Evolutionary conservation across 345 rosid species (phyloP), one percentile per base, ranked within the genome.

Genomic region (Arabis hirsuta): DNA sequence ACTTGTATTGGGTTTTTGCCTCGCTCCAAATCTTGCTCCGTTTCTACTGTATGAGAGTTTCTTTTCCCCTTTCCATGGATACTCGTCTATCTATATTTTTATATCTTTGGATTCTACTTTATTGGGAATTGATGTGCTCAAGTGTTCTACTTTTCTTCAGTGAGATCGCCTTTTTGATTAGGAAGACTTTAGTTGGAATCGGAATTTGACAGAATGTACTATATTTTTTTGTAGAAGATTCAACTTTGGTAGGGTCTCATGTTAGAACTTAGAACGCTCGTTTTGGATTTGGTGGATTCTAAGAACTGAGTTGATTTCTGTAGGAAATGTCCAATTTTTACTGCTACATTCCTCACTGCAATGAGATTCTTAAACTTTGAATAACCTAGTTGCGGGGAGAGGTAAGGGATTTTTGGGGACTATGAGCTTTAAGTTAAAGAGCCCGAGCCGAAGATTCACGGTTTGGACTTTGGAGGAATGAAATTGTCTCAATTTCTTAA

Each of bases 1-100:
- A 73, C 91, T 69, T 69, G 4, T 58, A 36, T 77, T 67, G 86
- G 89, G 69, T 84, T 83, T 68, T 71, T 76, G 10, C 84, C 79
- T 73, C 79, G 45, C 60, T 76, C 69, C 41, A 79, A 74, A 76
- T 60, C 75, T 38, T 20, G 32, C 72, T 78, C 72, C 31, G 50
- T 76, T 54, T 61, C 77, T 63, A 78, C 26, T 53, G 88, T 84
- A 73, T 59, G 22, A 58, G 22, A 58, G 19, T 6, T 26, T 7
- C 19, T 47, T 55, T 31, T 34, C 38, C 54, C 46, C 16, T 7
- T 41, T 2, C 13, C 34, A 22, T 54, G 24, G 24, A 13, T 39
- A 13, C 27, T 59, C 8, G 5, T 14, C 1, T 36, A 13, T 50
- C 14, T 7, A 22, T 22, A 22, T 1, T 22, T 22, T 22, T 22